Evolutionary conservation across 1,284 basidiomycete species (phyloP).

Genomic region (Phylloboletellus chloephorus): DNA sequence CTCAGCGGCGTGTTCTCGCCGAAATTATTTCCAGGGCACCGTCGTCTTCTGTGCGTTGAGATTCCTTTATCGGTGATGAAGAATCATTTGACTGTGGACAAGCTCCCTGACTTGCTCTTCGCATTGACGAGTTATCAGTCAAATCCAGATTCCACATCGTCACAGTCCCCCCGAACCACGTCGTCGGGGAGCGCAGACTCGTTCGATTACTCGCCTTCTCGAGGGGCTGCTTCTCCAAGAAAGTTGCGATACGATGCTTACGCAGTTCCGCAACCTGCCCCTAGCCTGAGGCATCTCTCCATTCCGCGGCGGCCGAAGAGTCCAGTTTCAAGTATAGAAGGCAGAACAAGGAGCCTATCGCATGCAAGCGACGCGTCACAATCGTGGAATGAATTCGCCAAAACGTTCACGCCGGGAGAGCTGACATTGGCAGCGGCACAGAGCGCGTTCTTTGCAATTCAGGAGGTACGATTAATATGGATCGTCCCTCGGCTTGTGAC

Average conservation of each 20-base stretch:
- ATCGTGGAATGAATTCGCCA: conserved; percentile 33
- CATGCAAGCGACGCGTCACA: conserved; percentile 25
- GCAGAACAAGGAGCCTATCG: conserved; percentile 22
- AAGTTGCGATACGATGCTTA: conserved; percentile 69
- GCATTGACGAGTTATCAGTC: conserved; percentile 40
- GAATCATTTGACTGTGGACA: conserved; percentile 10
- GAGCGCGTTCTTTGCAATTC: conserved; percentile 11
- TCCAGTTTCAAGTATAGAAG: conserved; percentile 25
- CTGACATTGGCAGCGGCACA: conserved; percentile 43
- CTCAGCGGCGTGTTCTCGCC: conserved; percentile 40
- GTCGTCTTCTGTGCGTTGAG: conserved; percentile 47
- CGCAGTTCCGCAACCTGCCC: conserved; percentile 49
- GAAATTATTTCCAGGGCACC: conserved; percentile 42
- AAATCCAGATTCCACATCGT: conserved; percentile 11
- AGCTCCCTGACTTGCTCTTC: conserved; percentile 67
- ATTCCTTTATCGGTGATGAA: neutral
- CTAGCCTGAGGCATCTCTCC: conserved; percentile 38
- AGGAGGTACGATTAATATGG: conserved; percentile 20
- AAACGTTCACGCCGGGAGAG: conserved; percentile 52
- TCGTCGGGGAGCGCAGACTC: conserved; percentile 12
- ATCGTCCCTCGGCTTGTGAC: neutral
- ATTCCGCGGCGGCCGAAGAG: conserved; percentile 22
- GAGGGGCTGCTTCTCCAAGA: conserved; percentile 31
- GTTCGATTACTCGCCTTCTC: conserved; percentile 32
- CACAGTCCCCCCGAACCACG: conserved; percentile 14